These are phyloP conservation scores for Xylaria sp. DNA, from an alignment of 2,329 filamentous ascomycete genomes.

Conservation along the genomic window DNA sequence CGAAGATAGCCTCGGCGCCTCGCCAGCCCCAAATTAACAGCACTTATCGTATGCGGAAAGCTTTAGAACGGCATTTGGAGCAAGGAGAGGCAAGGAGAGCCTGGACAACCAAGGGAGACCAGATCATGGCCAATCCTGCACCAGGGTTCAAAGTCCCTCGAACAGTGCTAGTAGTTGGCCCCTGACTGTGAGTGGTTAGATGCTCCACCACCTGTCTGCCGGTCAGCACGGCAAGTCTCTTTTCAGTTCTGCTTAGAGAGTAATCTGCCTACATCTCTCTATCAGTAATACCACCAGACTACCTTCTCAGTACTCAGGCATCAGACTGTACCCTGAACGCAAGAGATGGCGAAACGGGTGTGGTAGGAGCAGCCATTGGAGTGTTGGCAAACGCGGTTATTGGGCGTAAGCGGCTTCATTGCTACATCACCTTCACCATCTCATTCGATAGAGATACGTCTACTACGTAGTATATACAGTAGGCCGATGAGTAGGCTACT, in stretches of 20 bases:
- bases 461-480: background rate
- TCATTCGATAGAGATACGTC: constrained; percentile 8
- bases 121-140: background rate
- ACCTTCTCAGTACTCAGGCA: background rate
- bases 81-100: background rate
- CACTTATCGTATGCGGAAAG: constrained; percentile 25
- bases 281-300: background rate
- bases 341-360: constrained; percentile 31
- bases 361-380: constrained; percentile 14
- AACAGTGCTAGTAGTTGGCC: background rate
- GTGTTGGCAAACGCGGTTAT: constrained; percentile 12
- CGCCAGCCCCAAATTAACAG: background rate
- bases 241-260: constrained; percentile 21
- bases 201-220: constrained; percentile 24
- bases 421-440: constrained; percentile 17
- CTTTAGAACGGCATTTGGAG: constrained; percentile 18
- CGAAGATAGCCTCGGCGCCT: constrained; percentile 1
- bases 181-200: constrained; percentile 17
- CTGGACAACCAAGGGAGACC: constrained; percentile 2
- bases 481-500: background rate
- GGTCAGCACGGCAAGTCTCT: constrained; percentile 28
- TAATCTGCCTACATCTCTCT: background rate
- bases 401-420: constrained; percentile 10
- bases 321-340: background rate
- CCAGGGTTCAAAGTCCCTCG: constrained; percentile 17